These are phyloP conservation scores for Scytalidium lignicola DNA, from an alignment of 2,329 filamentous ascomycete genomes.

Conservation along the genomic window DNA sequence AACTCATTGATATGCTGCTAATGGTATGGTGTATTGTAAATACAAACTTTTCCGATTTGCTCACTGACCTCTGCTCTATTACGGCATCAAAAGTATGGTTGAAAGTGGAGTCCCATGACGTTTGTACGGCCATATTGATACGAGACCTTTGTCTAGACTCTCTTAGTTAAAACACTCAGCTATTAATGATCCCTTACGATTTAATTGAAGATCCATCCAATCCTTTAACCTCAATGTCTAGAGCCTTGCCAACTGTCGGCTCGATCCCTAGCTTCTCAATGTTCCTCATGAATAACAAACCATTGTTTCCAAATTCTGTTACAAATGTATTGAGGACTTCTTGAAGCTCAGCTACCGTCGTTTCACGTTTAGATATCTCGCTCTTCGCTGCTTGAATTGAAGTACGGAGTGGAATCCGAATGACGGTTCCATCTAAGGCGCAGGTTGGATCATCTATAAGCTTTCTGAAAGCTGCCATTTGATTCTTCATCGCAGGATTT, in stretches of 20 bases:
- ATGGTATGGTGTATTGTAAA: constrained; percentile 29
- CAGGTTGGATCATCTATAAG: constrained; percentile 15
- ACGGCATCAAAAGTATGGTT: constrained; percentile 13
- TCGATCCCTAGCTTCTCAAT: constrained; percentile 19
- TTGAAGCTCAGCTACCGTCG: constrained; percentile 20
- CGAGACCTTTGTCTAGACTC: too few species aligned
- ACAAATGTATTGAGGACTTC: constrained; percentile 23
- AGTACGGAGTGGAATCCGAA: constrained; percentile 30
- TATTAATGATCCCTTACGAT: constrained; percentile 12
- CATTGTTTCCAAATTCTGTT: constrained; percentile 22
- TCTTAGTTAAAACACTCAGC: too few species aligned
- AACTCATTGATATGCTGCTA: constrained; percentile 11
- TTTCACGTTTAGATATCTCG: constrained; percentile 22
- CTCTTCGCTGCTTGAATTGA: constrained; percentile 19
- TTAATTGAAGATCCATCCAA: too few species aligned
- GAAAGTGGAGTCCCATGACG: constrained; percentile 5
- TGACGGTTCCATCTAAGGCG: constrained; percentile 25
- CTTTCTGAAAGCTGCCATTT: constrained; percentile 25
- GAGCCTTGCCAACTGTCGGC: constrained; percentile 7
- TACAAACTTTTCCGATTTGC: constrained; percentile 1
- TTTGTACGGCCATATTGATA: too few species aligned
- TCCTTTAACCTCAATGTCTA: neutral
- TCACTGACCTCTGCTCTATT: constrained; percentile 4
- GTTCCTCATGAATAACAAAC: constrained; percentile 29
- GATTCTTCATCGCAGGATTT: constrained; percentile 21